Evolutionary conservation across 1,139 yeast genomes (phyloP), one percentile per base, ranked within the genome.

Genomic region (Spathaspora sp.): DNA sequence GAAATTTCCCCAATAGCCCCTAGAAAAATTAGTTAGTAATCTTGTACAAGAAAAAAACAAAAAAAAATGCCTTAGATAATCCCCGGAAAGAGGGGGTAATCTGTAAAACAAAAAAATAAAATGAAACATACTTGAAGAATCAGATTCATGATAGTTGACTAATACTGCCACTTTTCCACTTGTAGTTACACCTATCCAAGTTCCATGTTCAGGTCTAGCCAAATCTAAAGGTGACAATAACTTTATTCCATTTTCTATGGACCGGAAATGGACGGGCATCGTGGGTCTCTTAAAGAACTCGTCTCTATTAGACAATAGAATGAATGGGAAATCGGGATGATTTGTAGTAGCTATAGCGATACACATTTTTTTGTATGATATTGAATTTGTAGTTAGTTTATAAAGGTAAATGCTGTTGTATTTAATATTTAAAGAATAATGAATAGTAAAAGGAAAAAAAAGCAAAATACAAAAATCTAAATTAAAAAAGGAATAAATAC

Each of bases 151-250:
- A 57, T 80, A 84, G 61, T 93, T 93, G 17, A 93, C 82, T 39
- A 93, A 71, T 2, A 86, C 86, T 0, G 96, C 88, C 2, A 91
- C 52, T 48, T 80, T 76, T 0, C 95, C 95, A 2, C 60, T 63
- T 27, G 70, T 70, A 41, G 82, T 78, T 2, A 86, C 77, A 0
- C 97, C 97, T 2, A 89, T 80, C 99, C 99, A 93, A 0, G 97
- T 88, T 0, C 99, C 98, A 56, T 82, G 89, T 52, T 83, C 91
- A 0, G 72, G 67, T 44, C 93, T 68, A 1, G 85, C 90, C 54
- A 86, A 61, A 63, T 93, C 99, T 33, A 76, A 68, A 0, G 98
- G 98, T 5, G 88, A 79, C 10, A 90, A 61, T 2, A 88, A 66
- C 33, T 67, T 58, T 20, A 51, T 49, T 10, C 59, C 59, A 38